Evolutionary conservation across 768 basidiomycete genomes (phyloP).

Genomic region (Pleurotus djamor): DNA sequence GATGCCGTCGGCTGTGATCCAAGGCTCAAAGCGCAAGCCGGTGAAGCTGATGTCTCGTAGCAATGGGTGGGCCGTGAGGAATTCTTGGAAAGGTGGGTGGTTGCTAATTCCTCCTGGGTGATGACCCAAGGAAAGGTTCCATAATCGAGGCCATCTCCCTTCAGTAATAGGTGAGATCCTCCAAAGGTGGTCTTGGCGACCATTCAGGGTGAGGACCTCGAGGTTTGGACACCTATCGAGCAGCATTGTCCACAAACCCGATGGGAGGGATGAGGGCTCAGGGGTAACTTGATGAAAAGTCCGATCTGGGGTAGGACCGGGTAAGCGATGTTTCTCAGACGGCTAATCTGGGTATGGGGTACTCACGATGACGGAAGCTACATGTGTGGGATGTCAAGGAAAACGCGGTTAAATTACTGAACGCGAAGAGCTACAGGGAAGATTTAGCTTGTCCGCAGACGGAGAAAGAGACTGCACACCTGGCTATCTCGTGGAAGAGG

Average conservation of each 20-base stretch:
- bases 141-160: constrained; percentile 68
- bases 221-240: constrained; percentile 60
- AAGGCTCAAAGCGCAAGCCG: constrained; percentile 19
- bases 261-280: constrained; percentile 46
- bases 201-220: constrained; percentile 59
- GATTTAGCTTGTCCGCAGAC: constrained; percentile 3
- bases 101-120: constrained; percentile 24
- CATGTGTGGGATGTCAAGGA: constrained; percentile 32
- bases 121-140: constrained; percentile 54
- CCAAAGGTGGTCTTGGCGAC: constrained; percentile 16
- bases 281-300: constrained; percentile 6
- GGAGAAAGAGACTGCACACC: constrained; percentile 33
- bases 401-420: constrained; percentile 60
- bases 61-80: constrained; percentile 62
- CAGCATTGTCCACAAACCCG: constrained; percentile 70
- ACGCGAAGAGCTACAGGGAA: constrained; percentile 59
- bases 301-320: background rate
- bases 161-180: constrained; percentile 44
- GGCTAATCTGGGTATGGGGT: background rate
- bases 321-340: background rate
- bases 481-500: constrained; percentile 58
- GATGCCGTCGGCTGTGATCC: constrained; percentile 28
- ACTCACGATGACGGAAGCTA: constrained; percentile 5
- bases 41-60: constrained; percentile 52
- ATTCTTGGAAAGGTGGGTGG: constrained; percentile 59